These are phyloP conservation scores for Blastobotrys illinoisensis DNA, from an alignment of 1,139 yeast species.

Conservation along the genomic window DNA sequence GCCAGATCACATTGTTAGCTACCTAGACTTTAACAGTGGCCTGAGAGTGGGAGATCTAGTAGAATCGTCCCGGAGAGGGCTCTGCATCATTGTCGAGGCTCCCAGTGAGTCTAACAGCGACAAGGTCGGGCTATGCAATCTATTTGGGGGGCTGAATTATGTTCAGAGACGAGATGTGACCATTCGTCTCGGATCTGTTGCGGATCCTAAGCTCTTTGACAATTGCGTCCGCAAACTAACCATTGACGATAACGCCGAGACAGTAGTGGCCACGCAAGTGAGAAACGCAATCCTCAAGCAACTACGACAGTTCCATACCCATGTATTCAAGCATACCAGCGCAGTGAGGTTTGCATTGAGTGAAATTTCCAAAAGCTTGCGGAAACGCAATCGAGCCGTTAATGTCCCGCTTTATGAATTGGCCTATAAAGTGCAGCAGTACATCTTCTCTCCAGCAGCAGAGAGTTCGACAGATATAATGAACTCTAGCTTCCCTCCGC, in stretches of 20 bases:
- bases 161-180: constrained; percentile 7
- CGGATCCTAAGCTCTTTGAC: constrained; percentile 2
- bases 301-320: constrained; percentile 6
- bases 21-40: constrained; percentile 6
- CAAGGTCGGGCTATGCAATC: constrained; percentile 3
- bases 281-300: constrained; percentile 5
- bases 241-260: constrained; percentile 1
- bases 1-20: not conserved
- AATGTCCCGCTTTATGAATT: constrained; percentile 24
- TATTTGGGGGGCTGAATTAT: constrained; percentile 3
- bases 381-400: constrained; percentile 13
- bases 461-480: not conserved
- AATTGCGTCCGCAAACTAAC: constrained; percentile 2
- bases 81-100: constrained; percentile 7
- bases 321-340: not conserved
- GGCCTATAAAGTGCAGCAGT: constrained; percentile 14
- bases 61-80: constrained; percentile 6
- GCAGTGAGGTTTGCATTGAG: constrained; percentile 4
- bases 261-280: constrained; percentile 3
- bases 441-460: not conserved
- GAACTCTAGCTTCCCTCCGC: not conserved
- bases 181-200: constrained; percentile 7
- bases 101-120: constrained; percentile 3
- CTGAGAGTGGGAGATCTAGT: constrained; percentile 11
- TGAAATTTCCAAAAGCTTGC: constrained; percentile 12